A percentile compares a stretch with the other conserved stretches of the same genome.
Conservation (phyloP, 306 rosid genomes). For the Citrullus mucosospermus region DNA sequence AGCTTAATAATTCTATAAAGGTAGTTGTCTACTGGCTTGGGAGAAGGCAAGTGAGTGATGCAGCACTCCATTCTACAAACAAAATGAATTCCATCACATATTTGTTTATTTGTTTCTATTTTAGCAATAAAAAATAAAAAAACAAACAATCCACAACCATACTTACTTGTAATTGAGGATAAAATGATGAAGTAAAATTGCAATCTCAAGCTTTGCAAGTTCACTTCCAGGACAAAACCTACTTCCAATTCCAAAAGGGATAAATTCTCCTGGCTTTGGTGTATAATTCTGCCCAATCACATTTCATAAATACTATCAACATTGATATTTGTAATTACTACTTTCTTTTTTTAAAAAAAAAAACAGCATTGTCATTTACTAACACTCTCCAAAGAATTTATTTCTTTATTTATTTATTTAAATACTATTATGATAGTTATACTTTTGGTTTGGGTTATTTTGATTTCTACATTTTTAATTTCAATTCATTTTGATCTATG, state of each 20-base stretch:
- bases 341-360: too few relatives aligned
- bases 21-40: neutral
- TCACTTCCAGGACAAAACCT: constrained; percentile 43
- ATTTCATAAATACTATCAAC: neutral
- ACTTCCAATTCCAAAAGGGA: constrained; percentile 50
- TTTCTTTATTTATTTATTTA: too few relatives aligned
- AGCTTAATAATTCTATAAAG: too few relatives aligned
- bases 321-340: neutral
- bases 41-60: neutral
- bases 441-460: too few relatives aligned
- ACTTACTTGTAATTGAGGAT: constrained; percentile 36
- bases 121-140: too few relatives aligned
- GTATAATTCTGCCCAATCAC: constrained; percentile 18
- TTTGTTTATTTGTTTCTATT: neutral
- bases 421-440: too few relatives aligned
- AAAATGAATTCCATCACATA: neutral
- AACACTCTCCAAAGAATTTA: too few relatives aligned
- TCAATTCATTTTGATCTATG: too few relatives aligned
- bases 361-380: too few relatives aligned
- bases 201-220: constrained; percentile 34
- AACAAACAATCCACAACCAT: too few relatives aligned
- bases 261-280: constrained; percentile 35
- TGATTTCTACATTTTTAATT: too few relatives aligned
- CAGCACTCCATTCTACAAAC: neutral
- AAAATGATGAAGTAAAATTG: constrained; percentile 45